Evolutionary conservation across 2,329 filamentous ascomycete species (phyloP).

Genomic region (Leptosphaerulina australis): DNA sequence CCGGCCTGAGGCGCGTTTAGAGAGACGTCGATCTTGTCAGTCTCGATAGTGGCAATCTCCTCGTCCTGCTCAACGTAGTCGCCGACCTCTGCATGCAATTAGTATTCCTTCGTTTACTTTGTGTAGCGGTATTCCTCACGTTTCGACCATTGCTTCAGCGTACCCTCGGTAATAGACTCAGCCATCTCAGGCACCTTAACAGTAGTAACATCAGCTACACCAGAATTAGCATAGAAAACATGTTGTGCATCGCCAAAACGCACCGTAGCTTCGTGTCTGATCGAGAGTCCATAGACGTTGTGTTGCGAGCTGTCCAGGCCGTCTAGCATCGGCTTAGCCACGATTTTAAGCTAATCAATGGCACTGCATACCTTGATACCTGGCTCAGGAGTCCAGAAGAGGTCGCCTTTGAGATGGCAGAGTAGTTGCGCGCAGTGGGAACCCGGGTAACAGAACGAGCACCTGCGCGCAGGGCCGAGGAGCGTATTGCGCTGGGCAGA

Average conservation of each 20-base stretch:
- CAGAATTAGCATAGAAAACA: background rate
- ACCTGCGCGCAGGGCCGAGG: constrained; percentile 40
- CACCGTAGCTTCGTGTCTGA: constrained; percentile 47
- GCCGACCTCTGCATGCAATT: constrained; percentile 67
- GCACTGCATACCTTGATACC: constrained; percentile 35
- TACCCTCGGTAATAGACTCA: constrained; percentile 97
- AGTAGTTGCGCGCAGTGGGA: constrained; percentile 42
- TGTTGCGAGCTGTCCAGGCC: constrained; percentile 36
- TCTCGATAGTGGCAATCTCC: constrained; percentile 98
- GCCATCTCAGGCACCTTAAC: constrained; percentile 98
- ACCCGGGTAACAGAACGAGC: constrained; percentile 32
- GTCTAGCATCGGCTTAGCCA: constrained; percentile 33
- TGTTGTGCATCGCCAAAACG: background rate
- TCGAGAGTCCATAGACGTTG: constrained; percentile 36
- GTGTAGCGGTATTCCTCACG: constrained; percentile 49
- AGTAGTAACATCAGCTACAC: constrained; percentile 69
- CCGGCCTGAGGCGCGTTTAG: constrained; percentile 93
- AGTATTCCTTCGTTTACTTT: constrained; percentile 1
- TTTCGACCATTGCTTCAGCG: constrained; percentile 93
- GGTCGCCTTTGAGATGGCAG: constrained; percentile 42
- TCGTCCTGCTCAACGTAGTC: constrained; percentile 95
- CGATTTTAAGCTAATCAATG: constrained; percentile 13
- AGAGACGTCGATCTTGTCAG: constrained; percentile 98
- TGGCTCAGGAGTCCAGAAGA: constrained; percentile 41
- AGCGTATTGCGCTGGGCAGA: constrained; percentile 38